Percentiles rank a stretch among this genome's conserved stretches.
Evolutionary conservation across 257 asterid species (phyloP).

Genomic region (Solanum boliviense): DNA sequence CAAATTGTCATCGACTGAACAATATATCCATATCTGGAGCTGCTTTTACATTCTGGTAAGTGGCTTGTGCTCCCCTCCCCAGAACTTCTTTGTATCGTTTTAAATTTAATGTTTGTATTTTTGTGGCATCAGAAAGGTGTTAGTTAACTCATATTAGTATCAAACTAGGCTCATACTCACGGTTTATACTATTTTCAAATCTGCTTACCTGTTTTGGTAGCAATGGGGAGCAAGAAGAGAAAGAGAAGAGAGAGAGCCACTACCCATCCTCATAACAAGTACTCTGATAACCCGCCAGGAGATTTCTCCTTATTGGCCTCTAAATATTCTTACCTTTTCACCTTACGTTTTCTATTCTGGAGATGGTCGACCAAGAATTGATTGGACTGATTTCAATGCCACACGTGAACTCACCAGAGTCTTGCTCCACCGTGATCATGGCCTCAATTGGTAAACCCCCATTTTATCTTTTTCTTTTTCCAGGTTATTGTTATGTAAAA

Average conservation of each 20-base stretch:
- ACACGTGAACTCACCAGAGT: slow-evolving; percentile 85
- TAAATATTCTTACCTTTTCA: slow-evolving; percentile 46
- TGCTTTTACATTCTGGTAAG: background rate
- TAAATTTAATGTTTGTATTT: background rate
- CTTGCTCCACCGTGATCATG: slow-evolving; percentile 73
- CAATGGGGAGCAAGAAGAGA: slow-evolving; percentile 65
- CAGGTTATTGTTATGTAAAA: background rate
- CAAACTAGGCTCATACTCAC: background rate
- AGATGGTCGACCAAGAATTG: slow-evolving; percentile 70
- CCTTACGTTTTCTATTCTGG: slow-evolving; percentile 52
- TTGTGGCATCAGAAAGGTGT: background rate
- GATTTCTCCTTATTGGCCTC: slow-evolving; percentile 62
- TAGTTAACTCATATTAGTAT: background rate
- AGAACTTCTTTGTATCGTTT: background rate
- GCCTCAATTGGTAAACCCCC: slow-evolving; percentile 39
- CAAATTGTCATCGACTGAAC: background rate
- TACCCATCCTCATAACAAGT: slow-evolving; percentile 63
- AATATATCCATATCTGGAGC: background rate
- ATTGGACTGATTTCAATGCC: slow-evolving; percentile 92
- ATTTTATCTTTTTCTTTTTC: background rate
- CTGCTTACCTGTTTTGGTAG: background rate
- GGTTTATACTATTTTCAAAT: background rate
- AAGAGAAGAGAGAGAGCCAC: slow-evolving; percentile 38
- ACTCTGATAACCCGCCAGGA: slow-evolving; percentile 64
- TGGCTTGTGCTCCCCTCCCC: background rate